Percentiles rank a stretch among this genome's conserved stretches.
Evolutionary conservation across 805 yeast species (phyloP).

Genomic region (Kazachstania kunashirensis): DNA sequence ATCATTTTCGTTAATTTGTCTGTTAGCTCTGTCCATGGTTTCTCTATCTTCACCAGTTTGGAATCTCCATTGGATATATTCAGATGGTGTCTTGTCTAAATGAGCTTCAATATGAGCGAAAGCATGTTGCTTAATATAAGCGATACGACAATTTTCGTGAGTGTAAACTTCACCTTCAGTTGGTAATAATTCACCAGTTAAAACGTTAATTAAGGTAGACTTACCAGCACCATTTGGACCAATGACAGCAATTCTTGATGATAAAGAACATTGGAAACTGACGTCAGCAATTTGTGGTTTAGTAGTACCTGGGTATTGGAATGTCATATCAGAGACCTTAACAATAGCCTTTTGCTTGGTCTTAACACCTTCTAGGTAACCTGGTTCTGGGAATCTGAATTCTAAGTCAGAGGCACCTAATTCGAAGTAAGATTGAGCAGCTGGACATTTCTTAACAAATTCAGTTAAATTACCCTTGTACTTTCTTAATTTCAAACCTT

Average conservation of each 20-base stretch:
- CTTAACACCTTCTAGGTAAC: conserved; percentile 99
- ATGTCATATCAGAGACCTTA: conserved; percentile 91
- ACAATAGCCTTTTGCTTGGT: conserved; percentile 99
- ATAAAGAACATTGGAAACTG: conserved; percentile 97
- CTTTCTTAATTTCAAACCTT: conserved; percentile 98
- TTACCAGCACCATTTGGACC: conserved; percentile 99
- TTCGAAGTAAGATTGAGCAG: conserved; percentile 98
- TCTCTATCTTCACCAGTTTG: conserved; percentile 99
- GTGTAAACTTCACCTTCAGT: conserved; percentile 98
- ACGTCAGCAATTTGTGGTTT: conserved; percentile 90
- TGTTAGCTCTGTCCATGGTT: conserved; percentile 99
- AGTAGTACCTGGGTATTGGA: conserved; percentile 99
- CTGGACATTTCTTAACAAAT: conserved; percentile 96
- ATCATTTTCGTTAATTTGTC: conserved; percentile 94
- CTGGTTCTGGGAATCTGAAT: conserved; percentile 99
- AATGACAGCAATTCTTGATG: conserved; percentile 99
- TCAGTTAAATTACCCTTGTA: conserved; percentile 99
- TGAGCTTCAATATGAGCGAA: conserved; percentile 98
- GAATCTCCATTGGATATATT: conserved; percentile 99
- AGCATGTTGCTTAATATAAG: conserved; percentile 99
- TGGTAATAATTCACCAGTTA: conserved; percentile 99
- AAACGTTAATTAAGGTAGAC: conserved; percentile 95
- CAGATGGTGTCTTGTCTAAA: conserved; percentile 98
- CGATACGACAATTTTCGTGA: conserved; percentile 99
- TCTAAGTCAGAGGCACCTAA: conserved; percentile 96